These are phyloP conservation scores for Pleurotus sapidus DNA, from an alignment of 768 basidiomycete genomes.

Conservation along the genomic window DNA sequence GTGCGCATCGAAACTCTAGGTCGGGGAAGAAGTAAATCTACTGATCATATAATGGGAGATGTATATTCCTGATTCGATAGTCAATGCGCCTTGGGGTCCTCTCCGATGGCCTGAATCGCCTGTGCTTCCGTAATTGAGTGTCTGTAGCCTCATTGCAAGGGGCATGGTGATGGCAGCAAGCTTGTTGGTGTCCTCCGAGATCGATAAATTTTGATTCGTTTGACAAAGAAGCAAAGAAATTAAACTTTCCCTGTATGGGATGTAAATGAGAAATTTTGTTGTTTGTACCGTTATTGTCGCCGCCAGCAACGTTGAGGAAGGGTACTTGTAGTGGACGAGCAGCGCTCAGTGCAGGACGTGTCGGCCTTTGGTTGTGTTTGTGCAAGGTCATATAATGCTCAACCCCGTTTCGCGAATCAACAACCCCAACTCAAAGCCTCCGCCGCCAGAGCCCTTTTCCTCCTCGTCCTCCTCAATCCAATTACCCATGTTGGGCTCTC, in stretches of 20 bases:
- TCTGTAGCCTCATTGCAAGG: constrained; percentile 3
- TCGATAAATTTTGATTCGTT: background rate
- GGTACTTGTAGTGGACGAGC: background rate
- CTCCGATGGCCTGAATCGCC: too few relatives aligned
- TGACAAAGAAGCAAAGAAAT: background rate
- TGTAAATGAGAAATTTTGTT: background rate
- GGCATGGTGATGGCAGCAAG: constrained; percentile 7
- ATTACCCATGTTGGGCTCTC: constrained; percentile 70
- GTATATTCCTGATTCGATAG: background rate
- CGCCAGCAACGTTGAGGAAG: background rate
- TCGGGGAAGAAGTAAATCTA: constrained; percentile 13
- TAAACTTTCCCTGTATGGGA: background rate
- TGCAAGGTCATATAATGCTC: constrained; percentile 7
- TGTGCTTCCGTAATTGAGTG: background rate
- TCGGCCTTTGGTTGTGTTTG: constrained; percentile 9
- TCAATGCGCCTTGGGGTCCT: too few relatives aligned
- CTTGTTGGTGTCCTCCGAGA: constrained; percentile 1
- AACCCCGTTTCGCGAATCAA: constrained; percentile 8
- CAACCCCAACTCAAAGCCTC: constrained; percentile 9
- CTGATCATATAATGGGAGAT: background rate
- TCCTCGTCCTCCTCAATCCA: constrained; percentile 34
- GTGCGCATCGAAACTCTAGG: background rate
- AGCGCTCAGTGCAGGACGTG: background rate
- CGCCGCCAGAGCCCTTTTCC: constrained; percentile 12
- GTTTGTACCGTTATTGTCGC: background rate